Evolutionary conservation across 2,329 filamentous ascomycete species (phyloP).

Genomic region (Catunica adiposa): DNA sequence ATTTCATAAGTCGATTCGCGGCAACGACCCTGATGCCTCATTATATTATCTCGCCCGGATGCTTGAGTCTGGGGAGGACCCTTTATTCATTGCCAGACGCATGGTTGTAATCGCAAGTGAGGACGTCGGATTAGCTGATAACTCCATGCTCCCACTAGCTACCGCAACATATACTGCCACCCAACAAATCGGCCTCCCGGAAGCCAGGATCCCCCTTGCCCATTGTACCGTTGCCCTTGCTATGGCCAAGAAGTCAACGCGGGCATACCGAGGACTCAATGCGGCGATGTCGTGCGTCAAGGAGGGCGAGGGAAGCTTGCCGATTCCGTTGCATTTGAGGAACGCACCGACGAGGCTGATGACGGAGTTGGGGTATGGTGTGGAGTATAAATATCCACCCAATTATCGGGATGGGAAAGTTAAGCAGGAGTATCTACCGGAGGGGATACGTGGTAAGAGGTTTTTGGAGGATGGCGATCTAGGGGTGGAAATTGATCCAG

Average conservation of each 20-base stretch:
- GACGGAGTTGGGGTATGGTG: slow-evolving; percentile 81
- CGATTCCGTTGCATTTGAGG: slow-evolving; percentile 71
- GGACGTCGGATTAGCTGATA: slow-evolving; percentile 83
- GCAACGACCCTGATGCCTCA: slow-evolving; percentile 69
- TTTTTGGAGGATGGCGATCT: slow-evolving; percentile 73
- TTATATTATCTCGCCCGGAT: slow-evolving; percentile 93
- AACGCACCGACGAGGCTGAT: slow-evolving; percentile 88
- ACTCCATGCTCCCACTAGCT: slow-evolving; percentile 63
- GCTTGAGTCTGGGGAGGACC: slow-evolving; percentile 88
- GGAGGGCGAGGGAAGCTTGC: slow-evolving; percentile 63
- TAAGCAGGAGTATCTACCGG: slow-evolving; percentile 78
- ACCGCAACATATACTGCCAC: slow-evolving; percentile 74
- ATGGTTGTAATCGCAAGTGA: slow-evolving; percentile 93
- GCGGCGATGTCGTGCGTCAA: slow-evolving; percentile 60
- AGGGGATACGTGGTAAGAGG: slow-evolving; percentile 47
- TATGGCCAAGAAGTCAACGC: slow-evolving; percentile 69
- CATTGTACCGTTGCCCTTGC: slow-evolving; percentile 72
- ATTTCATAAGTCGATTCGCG: slow-evolving; percentile 89
- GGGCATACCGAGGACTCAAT: slow-evolving; percentile 66
- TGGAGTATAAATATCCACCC: slow-evolving; percentile 92
- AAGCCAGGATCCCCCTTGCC: slow-evolving; percentile 80
- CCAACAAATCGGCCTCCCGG: slow-evolving; percentile 88
- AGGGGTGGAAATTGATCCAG: slow-evolving; percentile 60
- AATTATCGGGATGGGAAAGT: slow-evolving; percentile 73
- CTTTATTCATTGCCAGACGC: slow-evolving; percentile 76